Percentiles rank a stretch among this genome's conserved stretches.
phyloP scores from a whole-genome alignment of 495 filamentous ascomycete genomes.

The Penicillium dipodomyicola region DNA sequence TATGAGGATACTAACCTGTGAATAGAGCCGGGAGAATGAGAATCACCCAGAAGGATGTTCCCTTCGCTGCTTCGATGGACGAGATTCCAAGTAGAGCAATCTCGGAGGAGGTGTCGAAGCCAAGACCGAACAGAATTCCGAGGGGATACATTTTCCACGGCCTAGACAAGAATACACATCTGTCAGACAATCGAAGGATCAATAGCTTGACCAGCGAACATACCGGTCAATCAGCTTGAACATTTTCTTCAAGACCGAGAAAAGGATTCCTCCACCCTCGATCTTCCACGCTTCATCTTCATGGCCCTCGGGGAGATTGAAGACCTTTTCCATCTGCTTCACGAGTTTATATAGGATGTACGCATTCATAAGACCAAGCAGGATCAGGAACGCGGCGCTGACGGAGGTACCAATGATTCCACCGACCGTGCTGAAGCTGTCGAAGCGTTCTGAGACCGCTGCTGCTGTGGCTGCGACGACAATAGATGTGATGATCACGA shows the following conservation, averaged over 20 bases:
- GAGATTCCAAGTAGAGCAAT: constrained; percentile 90
- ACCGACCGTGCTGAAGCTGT: constrained; percentile 75
- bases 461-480: constrained; percentile 87
- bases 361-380: constrained; percentile 78
- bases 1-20: constrained; percentile 56
- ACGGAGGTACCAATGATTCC: constrained; percentile 80
- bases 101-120: constrained; percentile 95
- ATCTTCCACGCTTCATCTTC: constrained; percentile 62
- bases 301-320: constrained; percentile 51
- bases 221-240: constrained; percentile 79
- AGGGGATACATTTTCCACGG: constrained; percentile 98
- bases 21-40: constrained; percentile 89
- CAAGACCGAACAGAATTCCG: constrained; percentile 85
- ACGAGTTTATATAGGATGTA: constrained; percentile 81
- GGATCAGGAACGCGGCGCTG: constrained; percentile 73
- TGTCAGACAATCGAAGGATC: neutral
- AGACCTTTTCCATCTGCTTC: constrained; percentile 58
- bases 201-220: neutral
- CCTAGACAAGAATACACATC: constrained; percentile 22
- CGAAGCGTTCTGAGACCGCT: constrained; percentile 75
- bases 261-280: constrained; percentile 74
- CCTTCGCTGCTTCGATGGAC: constrained; percentile 76
- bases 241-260: constrained; percentile 65
- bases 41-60: constrained; percentile 91
- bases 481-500: constrained; percentile 87